Evolutionary conservation across 1,284 basidiomycete species (phyloP).

Genomic region (Flammula alnicola): DNA sequence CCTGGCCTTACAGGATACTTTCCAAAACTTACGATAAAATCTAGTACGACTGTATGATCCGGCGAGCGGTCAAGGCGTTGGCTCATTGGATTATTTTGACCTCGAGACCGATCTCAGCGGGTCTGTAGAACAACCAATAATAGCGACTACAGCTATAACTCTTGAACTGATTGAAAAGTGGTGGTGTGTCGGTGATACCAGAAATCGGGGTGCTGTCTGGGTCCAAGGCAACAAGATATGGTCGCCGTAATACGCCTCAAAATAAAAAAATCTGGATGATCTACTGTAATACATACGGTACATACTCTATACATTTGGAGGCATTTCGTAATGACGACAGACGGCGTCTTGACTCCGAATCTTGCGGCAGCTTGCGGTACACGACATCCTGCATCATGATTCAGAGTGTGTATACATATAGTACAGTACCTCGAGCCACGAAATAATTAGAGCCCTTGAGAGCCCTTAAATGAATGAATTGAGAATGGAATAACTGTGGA

Average conservation of each 20-base stretch:
- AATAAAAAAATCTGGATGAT: not conserved
- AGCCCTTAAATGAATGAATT: no score
- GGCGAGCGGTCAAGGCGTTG: conserved; percentile 47
- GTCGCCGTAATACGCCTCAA: conserved; percentile 1
- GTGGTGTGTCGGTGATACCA: conserved; percentile 81
- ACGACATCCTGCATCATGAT: no score
- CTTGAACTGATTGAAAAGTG: conserved; percentile 80
- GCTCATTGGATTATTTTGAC: conserved; percentile 74
- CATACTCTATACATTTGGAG: no score
- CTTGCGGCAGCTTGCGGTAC: no score
- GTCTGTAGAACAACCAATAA: conserved; percentile 10
- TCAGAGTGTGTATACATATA: no score
- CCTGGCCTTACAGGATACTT: not conserved
- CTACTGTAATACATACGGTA: not conserved
- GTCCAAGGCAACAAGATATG: conserved; percentile 60
- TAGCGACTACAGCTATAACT: conserved; percentile 18
- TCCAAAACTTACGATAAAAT: conserved; percentile 2
- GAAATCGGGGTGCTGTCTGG: conserved; percentile 73
- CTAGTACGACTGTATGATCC: conserved; percentile 58
- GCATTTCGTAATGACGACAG: no score
- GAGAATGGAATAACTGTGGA: no score
- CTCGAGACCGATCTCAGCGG: conserved; percentile 27
- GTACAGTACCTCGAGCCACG: no score
- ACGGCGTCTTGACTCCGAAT: no score
- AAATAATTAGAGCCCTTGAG: no score